Evolutionary conservation across 768 basidiomycete species (phyloP).

Genomic region (Tylopilus vinaceipallidus): DNA sequence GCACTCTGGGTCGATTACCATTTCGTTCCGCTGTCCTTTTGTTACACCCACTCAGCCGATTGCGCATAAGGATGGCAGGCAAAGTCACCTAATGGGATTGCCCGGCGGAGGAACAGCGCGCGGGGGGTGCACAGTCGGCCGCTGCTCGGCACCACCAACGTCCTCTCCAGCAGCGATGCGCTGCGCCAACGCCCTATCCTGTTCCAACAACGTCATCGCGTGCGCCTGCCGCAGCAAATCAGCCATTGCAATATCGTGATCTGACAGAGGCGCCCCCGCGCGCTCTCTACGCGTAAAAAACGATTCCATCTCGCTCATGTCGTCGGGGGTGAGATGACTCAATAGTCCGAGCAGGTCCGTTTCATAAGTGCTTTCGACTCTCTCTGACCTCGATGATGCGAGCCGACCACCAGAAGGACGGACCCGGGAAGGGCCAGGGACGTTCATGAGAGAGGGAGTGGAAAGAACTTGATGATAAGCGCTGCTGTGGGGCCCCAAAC

Average conservation of each 20-base stretch:
- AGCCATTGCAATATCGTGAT: constrained; percentile 25
- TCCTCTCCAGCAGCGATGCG: constrained; percentile 14
- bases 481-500: not conserved
- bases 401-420: not conserved
- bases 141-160: not conserved
- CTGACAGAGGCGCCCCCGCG: constrained; percentile 14
- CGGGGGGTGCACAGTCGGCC: not conserved
- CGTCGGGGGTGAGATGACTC: constrained; percentile 16
- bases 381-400: constrained; percentile 3
- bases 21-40: constrained; percentile 6
- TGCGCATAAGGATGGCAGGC: not conserved
- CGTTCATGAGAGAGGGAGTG: constrained; percentile 22
- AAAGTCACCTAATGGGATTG: constrained; percentile 1
- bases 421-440: constrained; percentile 26
- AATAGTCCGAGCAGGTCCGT: constrained; percentile 23
- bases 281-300: constrained; percentile 3
- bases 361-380: constrained; percentile 26
- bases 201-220: constrained; percentile 11
- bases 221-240: constrained; percentile 26
- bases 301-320: constrained; percentile 18
- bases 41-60: not conserved
- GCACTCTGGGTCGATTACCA: not conserved
- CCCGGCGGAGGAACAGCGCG: not conserved
- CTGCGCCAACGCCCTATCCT: constrained; percentile 25
- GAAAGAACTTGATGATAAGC: constrained; percentile 9